Percentiles rank a stretch among this genome's conserved stretches.
Evolutionary conservation across 257 asterid species (phyloP).

Genomic region (Marsdenia floribunda): DNA sequence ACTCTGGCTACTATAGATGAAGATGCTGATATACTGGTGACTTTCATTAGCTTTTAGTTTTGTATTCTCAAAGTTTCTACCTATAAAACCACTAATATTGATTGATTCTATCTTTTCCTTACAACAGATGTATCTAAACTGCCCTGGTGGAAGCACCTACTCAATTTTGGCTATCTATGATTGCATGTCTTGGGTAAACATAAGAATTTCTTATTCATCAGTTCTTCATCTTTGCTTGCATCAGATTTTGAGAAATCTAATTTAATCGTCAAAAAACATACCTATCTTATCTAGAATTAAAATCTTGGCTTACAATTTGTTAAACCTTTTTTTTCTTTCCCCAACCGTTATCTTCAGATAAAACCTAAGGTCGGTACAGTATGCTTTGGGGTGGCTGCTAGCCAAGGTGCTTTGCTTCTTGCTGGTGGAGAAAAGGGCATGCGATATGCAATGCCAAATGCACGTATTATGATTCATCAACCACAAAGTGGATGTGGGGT

Average conservation of each 20-base stretch:
- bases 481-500: slow-evolving; percentile 98
- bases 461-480: slow-evolving; percentile 95
- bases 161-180: slow-evolving; percentile 90
- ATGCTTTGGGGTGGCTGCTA: slow-evolving; percentile 92
- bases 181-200: slow-evolving; percentile 98
- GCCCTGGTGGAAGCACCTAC: slow-evolving; percentile 96
- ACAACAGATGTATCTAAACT: slow-evolving; percentile 76
- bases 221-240: not conserved
- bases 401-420: slow-evolving; percentile 94
- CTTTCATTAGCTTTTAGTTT: slow-evolving; percentile 15
- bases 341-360: slow-evolving; percentile 46
- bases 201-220: slow-evolving; percentile 2
- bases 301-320: slow-evolving; percentile 13
- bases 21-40: slow-evolving; percentile 83
- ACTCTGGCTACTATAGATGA: slow-evolving; percentile 94
- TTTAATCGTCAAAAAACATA: not conserved
- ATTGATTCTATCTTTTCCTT: slow-evolving; percentile 12
- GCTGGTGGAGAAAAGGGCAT: slow-evolving; percentile 98
- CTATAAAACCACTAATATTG: slow-evolving; percentile 7
- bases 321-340: slow-evolving; percentile 8
- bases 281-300: not conserved
- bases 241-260: not conserved
- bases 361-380: slow-evolving; percentile 98
- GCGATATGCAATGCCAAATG: slow-evolving; percentile 98
- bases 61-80: slow-evolving; percentile 5